phyloP scores from a whole-genome alignment of 1,284 basidiomycete species.

The Sporisorium graminicola region DNA sequence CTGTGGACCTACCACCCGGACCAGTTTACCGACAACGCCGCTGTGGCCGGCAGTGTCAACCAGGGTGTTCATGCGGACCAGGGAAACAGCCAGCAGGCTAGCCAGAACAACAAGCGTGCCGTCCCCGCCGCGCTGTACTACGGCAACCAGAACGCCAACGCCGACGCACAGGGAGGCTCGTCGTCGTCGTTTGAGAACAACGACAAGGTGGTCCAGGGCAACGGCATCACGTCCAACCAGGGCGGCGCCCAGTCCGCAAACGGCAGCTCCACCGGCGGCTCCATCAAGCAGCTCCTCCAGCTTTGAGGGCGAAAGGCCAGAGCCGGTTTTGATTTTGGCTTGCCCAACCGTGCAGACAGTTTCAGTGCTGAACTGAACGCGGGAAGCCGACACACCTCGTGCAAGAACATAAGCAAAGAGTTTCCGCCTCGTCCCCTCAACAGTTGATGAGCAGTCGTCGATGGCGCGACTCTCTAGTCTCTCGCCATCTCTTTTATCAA shows the following conservation, averaged over 20 bases:
- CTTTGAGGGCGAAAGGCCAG: conserved; percentile 2
- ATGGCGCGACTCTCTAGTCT: background rate
- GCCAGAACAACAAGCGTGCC: conserved; percentile 16
- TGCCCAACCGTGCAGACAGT: background rate
- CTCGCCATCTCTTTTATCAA: background rate
- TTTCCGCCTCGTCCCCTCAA: background rate
- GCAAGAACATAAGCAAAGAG: background rate
- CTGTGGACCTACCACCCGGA: conserved; percentile 38
- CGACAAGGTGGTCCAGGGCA: conserved; percentile 31
- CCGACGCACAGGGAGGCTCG: conserved; percentile 24
- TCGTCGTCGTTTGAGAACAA: conserved; percentile 28
- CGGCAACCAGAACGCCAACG: conserved; percentile 24
- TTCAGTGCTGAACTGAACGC: background rate
- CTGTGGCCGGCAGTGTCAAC: conserved; percentile 16
- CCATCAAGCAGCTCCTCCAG: conserved; percentile 38
- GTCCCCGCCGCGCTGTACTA: conserved; percentile 18
- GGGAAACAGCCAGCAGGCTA: conserved; percentile 30
- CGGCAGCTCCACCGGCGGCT: conserved; percentile 26
- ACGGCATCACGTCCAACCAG: conserved; percentile 23
- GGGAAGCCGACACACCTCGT: background rate
- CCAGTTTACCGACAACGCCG: conserved; percentile 13
- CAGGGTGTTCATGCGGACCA: conserved; percentile 25
- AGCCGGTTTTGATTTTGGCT: background rate
- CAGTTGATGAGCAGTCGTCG: no score
- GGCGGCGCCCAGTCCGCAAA: conserved; percentile 32